phyloP scores from a whole-genome alignment of 805 yeast genomes.

The Myxozyma kluyveri region DNA sequence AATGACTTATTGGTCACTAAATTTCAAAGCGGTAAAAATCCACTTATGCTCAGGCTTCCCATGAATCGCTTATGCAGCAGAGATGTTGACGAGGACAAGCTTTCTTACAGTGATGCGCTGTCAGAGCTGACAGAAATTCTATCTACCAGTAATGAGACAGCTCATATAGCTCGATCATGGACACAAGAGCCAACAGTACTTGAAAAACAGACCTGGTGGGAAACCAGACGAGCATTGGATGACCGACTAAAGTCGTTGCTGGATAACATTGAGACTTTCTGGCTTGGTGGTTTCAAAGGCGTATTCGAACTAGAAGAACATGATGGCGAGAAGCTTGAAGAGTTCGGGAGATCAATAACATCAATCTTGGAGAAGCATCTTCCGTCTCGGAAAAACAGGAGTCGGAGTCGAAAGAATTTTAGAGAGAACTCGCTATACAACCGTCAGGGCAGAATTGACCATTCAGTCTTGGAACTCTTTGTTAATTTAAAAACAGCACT shows the following conservation, averaged over 20 bases:
- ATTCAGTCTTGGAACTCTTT: slow-evolving; percentile 51
- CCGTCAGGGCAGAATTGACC: slow-evolving; percentile 41
- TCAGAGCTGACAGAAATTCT: slow-evolving; percentile 53
- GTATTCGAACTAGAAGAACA: slow-evolving; percentile 48
- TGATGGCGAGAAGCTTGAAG: slow-evolving; percentile 33
- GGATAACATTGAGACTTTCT: slow-evolving; percentile 54
- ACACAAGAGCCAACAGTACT: slow-evolving; percentile 13
- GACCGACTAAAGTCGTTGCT: slow-evolving; percentile 52
- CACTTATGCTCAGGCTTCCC: slow-evolving; percentile 59
- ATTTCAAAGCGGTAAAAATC: slow-evolving; percentile 39
- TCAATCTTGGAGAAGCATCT: slow-evolving; percentile 46
- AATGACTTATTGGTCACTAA: slow-evolving; percentile 59
- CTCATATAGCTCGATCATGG: background rate
- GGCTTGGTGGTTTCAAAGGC: slow-evolving; percentile 79
- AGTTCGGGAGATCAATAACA: slow-evolving; percentile 43
- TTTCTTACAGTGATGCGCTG: slow-evolving; percentile 49
- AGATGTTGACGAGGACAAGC: slow-evolving; percentile 44
- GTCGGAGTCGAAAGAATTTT: background rate
- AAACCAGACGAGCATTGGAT: slow-evolving; percentile 60
- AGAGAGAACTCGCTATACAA: background rate
- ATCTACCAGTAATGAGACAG: slow-evolving; percentile 54
- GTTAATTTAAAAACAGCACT: slow-evolving; percentile 47
- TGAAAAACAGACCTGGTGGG: slow-evolving; percentile 77
- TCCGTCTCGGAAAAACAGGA: slow-evolving; percentile 47
- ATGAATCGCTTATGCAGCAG: slow-evolving; percentile 50